These are phyloP conservation scores for Fusarium sarcochroum DNA, from an alignment of 2,329 filamentous ascomycete species.

Conservation along the genomic window DNA sequence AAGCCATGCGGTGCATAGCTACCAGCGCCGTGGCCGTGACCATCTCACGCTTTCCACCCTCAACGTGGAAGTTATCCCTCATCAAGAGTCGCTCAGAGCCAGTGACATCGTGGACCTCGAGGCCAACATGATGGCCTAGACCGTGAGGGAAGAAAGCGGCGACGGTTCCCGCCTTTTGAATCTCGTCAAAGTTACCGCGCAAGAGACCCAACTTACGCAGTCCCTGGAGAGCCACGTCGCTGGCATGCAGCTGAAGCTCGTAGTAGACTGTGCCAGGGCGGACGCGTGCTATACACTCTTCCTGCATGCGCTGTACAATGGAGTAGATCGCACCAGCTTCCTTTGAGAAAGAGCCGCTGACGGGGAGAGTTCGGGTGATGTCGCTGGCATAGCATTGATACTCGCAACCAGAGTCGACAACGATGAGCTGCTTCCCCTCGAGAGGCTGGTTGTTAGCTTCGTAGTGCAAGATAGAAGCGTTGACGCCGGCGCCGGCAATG, in stretches of 20 bases:
- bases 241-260: conserved; percentile 80
- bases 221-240: conserved; percentile 78
- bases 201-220: conserved; percentile 81
- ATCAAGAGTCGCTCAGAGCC: conserved; percentile 56
- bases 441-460: conserved; percentile 82
- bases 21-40: conserved; percentile 56
- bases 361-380: conserved; percentile 88
- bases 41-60: conserved; percentile 59
- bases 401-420: conserved; percentile 91
- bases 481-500: conserved; percentile 88
- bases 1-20: conserved; percentile 46
- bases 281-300: conserved; percentile 77
- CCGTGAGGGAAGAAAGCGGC: conserved; percentile 77
- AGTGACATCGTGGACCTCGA: conserved; percentile 74
- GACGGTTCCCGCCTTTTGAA: conserved; percentile 66
- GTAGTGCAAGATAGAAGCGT: conserved; percentile 91
- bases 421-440: conserved; percentile 77
- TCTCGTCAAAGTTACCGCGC: conserved; percentile 70
- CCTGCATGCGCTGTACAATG: conserved; percentile 86
- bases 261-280: conserved; percentile 79
- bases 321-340: conserved; percentile 82
- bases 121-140: conserved; percentile 74
- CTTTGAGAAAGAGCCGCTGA: conserved; percentile 76
- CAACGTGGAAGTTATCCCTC: conserved; percentile 48
- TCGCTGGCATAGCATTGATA: conserved; percentile 90